Conservation (phyloP, 176 grass and related monocot species). For the Triticum urartu region DNA sequence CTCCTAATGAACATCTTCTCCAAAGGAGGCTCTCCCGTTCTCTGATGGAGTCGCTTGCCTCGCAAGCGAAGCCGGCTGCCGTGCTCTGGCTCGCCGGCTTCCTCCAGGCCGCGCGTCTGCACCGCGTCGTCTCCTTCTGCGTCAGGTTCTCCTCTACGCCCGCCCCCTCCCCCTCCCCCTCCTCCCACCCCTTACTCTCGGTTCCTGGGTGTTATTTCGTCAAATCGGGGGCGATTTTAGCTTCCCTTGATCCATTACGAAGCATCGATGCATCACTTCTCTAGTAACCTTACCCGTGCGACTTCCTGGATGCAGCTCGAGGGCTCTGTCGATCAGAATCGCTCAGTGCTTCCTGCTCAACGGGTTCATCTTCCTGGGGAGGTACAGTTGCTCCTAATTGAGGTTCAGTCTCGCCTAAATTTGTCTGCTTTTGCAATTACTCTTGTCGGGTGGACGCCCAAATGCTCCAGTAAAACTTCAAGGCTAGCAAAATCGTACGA, state of each 20-base stretch:
- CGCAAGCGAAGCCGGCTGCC: constrained; percentile 49
- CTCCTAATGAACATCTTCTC: constrained; percentile 15
- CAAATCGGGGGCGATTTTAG: background rate
- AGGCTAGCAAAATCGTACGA: background rate
- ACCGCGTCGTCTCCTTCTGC: constrained; percentile 69
- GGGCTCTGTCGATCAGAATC: constrained; percentile 60
- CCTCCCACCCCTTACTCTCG: background rate
- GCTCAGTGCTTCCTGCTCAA: constrained; percentile 95
- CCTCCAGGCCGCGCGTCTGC: constrained; percentile 76
- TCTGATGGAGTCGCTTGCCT: constrained; percentile 57
- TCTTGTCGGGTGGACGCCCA: background rate
- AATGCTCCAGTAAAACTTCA: background rate
- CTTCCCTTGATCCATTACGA: background rate
- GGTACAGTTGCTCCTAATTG: constrained; percentile 48
- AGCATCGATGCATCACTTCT: background rate
- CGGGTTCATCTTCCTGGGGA: constrained; percentile 87
- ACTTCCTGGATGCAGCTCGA: constrained; percentile 54
- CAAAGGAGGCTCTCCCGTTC: background rate
- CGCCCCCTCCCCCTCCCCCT: background rate
- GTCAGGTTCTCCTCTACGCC: constrained; percentile 42
- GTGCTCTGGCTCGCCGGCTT: constrained; percentile 87
- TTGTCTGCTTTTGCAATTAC: background rate
- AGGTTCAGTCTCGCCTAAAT: background rate
- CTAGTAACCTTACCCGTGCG: constrained; percentile 8
- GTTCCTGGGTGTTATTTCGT: background rate